A percentile compares a stretch with the other conserved stretches of the same genome.
Evolutionary conservation across 768 basidiomycete genomes (phyloP).

Genomic region (Strobilomyces echinocephalus): DNA sequence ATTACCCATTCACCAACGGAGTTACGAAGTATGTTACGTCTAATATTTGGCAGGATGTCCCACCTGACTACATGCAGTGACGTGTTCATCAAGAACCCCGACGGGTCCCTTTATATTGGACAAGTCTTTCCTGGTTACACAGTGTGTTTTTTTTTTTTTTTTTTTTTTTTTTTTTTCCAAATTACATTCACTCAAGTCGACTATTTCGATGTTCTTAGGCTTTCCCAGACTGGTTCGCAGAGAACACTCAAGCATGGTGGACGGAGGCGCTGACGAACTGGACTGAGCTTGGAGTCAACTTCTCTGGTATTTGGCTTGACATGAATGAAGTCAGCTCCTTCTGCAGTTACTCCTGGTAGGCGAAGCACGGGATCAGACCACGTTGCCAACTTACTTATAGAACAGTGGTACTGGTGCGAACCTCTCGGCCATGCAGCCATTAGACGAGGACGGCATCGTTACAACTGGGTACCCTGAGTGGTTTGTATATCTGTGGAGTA

Average conservation of each 20-base stretch:
- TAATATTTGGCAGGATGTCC: background rate
- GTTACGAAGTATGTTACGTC: slow-evolving; percentile 43
- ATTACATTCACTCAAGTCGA: background rate
- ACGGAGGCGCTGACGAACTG: slow-evolving; percentile 55
- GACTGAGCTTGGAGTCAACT: slow-evolving; percentile 47
- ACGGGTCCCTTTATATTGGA: slow-evolving; percentile 70
- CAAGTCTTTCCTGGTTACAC: slow-evolving; percentile 78
- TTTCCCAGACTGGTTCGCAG: slow-evolving; percentile 60
- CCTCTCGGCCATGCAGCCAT: slow-evolving; percentile 53
- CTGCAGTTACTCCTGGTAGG: slow-evolving; percentile 55
- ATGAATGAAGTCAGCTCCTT: slow-evolving; percentile 69
- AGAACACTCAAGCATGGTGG: slow-evolving; percentile 55
- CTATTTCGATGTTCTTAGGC: slow-evolving; percentile 30
- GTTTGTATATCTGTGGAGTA: slow-evolving; percentile 26
- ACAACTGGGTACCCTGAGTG: slow-evolving; percentile 67
- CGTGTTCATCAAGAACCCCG: slow-evolving; percentile 71
- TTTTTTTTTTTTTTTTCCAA: too few species aligned
- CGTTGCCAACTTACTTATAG: background rate
- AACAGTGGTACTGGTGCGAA: slow-evolving; percentile 48
- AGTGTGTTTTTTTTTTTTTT: slow-evolving; percentile 37
- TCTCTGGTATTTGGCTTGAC: slow-evolving; percentile 64
- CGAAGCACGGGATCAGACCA: background rate
- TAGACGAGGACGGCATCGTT: slow-evolving; percentile 44
- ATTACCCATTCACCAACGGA: slow-evolving; percentile 63
- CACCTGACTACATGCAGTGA: slow-evolving; percentile 37